Conservation (phyloP, 805 yeast genomes). For the Saccharomyces kudriavzevii region DNA sequence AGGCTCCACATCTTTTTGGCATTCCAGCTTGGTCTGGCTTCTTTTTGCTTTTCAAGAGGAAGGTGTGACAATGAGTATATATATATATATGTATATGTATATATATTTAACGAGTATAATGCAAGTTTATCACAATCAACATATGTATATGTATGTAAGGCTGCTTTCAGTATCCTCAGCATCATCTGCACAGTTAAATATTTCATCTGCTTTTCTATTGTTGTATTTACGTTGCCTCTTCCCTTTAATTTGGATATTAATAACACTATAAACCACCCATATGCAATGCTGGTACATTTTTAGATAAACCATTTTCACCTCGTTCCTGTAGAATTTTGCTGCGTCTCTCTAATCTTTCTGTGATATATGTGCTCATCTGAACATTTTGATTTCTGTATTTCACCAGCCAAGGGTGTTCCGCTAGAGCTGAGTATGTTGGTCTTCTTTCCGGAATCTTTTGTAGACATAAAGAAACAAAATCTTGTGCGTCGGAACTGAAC, state of each 20-base stretch:
- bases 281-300: constrained; percentile 30
- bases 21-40: not conserved
- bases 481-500: constrained; percentile 70
- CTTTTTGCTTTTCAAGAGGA: not conserved
- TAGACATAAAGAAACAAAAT: constrained; percentile 70
- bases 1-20: not conserved
- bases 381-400: constrained; percentile 38
- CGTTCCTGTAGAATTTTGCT: constrained; percentile 20
- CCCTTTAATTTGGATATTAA: not conserved
- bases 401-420: constrained; percentile 78
- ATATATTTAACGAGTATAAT: not conserved
- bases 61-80: not conserved
- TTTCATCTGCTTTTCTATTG: not conserved
- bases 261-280: constrained; percentile 28
- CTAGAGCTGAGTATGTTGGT: constrained; percentile 68
- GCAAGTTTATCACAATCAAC: not conserved
- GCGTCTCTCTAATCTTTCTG: constrained; percentile 29
- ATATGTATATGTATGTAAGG: not conserved
- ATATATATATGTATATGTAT: not conserved
- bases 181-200: not conserved
- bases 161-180: not conserved
- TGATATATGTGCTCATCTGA: constrained; percentile 33
- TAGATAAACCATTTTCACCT: constrained; percentile 23
- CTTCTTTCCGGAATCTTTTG: constrained; percentile 74
- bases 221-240: not conserved